Conservation (phyloP, 2,329 filamentous ascomycete species). For the Penicillium sp. region DNA sequence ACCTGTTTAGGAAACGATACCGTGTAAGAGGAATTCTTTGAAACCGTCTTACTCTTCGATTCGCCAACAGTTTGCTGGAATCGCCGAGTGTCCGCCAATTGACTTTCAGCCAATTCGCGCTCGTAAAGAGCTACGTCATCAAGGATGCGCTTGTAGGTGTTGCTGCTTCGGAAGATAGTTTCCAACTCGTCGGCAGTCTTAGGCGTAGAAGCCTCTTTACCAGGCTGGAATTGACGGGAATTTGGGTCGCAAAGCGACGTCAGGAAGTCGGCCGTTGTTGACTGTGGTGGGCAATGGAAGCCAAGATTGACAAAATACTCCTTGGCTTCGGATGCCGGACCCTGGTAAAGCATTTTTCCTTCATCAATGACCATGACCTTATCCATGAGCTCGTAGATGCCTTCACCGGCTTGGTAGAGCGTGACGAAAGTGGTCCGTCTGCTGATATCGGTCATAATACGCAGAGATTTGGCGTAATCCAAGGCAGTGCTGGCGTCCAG, state of each 20-base stretch:
- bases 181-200: conserved; percentile 67
- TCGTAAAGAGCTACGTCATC: conserved; percentile 62
- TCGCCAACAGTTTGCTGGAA: conserved; percentile 65
- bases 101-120: conserved; percentile 51
- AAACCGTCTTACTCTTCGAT: conserved; percentile 61
- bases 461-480: conserved; percentile 67
- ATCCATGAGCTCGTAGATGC: conserved; percentile 70
- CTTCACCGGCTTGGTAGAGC: conserved; percentile 67
- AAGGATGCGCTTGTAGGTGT: conserved; percentile 57
- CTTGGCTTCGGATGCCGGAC: conserved; percentile 57
- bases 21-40: conserved; percentile 70
- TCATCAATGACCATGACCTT: conserved; percentile 75
- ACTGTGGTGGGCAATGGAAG: conserved; percentile 55
- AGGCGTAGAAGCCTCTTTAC: conserved; percentile 63
- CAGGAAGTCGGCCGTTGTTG: conserved; percentile 72
- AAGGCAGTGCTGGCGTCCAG: conserved; percentile 74
- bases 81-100: conserved; percentile 58
- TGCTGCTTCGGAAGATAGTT: conserved; percentile 61
- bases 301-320: conserved; percentile 65
- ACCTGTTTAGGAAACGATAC: conserved; percentile 59
- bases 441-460: conserved; percentile 71
- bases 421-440: conserved; percentile 68
- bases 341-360: conserved; percentile 66
- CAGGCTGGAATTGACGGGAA: conserved; percentile 64
- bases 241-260: conserved; percentile 71